A percentile compares a stretch with the other conserved stretches of the same genome.
phyloP scores from a whole-genome alignment of 192 early-diverging fungal genomes.

The Martensiomyces pterosporus region DNA sequence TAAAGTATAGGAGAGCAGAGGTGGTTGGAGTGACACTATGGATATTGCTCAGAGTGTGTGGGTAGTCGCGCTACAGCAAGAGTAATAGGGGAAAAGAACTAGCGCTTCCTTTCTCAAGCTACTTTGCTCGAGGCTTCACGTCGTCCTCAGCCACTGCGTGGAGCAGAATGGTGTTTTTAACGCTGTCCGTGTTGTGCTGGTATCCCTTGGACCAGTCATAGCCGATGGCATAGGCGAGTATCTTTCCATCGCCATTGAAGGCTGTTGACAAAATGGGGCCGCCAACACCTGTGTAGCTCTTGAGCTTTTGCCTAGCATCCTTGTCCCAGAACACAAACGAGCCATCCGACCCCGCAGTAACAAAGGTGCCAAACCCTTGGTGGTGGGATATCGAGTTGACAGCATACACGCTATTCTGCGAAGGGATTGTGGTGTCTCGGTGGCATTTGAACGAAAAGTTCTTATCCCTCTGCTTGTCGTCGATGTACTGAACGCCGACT shows the following conservation, averaged over 20 bases:
- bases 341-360: constrained; percentile 84
- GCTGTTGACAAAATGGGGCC: constrained; percentile 67
- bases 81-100: no score
- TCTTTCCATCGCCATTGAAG: constrained; percentile 77
- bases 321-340: constrained; percentile 93
- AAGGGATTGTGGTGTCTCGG: constrained; percentile 56
- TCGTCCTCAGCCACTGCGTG: constrained; percentile 76
- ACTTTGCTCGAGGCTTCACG: constrained; percentile 67
- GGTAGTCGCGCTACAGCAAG: no score
- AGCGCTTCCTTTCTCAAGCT: no score
- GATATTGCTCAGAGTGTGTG: no score
- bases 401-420: constrained; percentile 65
- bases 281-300: constrained; percentile 62
- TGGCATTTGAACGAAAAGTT: constrained; percentile 94
- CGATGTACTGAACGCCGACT: constrained; percentile 88
- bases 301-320: constrained; percentile 81
- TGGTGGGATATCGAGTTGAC: constrained; percentile 45
- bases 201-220: constrained; percentile 88
- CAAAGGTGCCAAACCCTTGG: constrained; percentile 75
- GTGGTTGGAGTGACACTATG: no score
- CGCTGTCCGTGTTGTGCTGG: constrained; percentile 56
- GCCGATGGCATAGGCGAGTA: constrained; percentile 87
- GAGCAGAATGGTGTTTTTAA: constrained; percentile 73
- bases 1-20: no score
- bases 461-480: constrained; percentile 60